Conservation (phyloP, 1,284 basidiomycete genomes). For the Leucoagaricus sp. region DNA sequence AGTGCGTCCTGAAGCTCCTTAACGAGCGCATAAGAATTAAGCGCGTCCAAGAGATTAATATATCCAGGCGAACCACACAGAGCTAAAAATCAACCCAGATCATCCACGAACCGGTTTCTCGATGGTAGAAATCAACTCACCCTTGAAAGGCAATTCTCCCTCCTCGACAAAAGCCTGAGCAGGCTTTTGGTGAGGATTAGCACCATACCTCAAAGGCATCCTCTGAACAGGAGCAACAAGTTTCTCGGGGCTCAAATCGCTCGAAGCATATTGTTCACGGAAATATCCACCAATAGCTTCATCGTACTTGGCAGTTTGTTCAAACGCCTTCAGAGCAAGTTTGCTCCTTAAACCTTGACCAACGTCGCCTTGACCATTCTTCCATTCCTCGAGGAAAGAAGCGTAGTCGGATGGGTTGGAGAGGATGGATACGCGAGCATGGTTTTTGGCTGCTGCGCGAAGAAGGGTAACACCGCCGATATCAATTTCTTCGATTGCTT, state of each 20-base stretch:
- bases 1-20: conserved; percentile 90
- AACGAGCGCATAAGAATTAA: conserved; percentile 97
- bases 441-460: conserved; percentile 98
- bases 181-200: conserved; percentile 98
- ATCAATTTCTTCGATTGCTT: conserved; percentile 98
- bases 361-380: conserved; percentile 66
- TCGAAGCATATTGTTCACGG: conserved; percentile 91
- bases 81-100: conserved; percentile 46
- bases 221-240: conserved; percentile 78
- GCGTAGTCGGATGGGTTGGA: conserved; percentile 95
- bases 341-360: conserved; percentile 73
- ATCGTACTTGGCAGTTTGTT: conserved; percentile 95
- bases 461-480: conserved; percentile 98
- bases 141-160: conserved; percentile 93
- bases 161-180: conserved; percentile 95
- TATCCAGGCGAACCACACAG: conserved; percentile 96
- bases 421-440: conserved; percentile 89
- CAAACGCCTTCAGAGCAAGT: conserved; percentile 96
- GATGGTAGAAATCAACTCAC: conserved; percentile 42
- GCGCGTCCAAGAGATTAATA: conserved; percentile 98
- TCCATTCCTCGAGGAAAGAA: conserved; percentile 80
- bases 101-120: background rate
- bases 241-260: conserved; percentile 64
- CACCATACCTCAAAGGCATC: conserved; percentile 90
- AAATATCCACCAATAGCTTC: conserved; percentile 97